Conservation (phyloP, 169 alveolate genomes). For the Plasmodium sp. region DNA sequence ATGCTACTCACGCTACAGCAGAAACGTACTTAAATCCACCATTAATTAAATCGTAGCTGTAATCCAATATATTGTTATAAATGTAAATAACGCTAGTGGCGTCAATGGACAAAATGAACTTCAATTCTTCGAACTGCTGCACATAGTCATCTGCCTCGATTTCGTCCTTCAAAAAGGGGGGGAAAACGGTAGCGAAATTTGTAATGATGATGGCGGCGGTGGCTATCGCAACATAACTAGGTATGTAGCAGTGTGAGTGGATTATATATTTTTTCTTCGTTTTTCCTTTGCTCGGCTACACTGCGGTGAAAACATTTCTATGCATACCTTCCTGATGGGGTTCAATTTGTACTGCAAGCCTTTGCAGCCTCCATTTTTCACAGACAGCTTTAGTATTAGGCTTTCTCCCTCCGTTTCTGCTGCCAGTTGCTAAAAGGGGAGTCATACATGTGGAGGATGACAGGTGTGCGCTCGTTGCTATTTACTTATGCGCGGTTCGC, state of each 20-base stretch:
- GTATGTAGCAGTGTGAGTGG: not conserved
- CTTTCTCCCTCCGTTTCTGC: not conserved
- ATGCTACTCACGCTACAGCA: not conserved
- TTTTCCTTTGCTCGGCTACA: not conserved
- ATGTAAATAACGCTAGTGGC: conserved; percentile 69
- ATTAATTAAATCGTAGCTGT: conserved; percentile 57
- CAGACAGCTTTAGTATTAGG: conserved; percentile 43
- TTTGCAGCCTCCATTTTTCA: conserved; percentile 72
- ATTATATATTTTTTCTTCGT: not conserved
- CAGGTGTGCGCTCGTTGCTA: not conserved
- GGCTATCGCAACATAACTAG: not conserved
- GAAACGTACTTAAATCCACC: conserved; percentile 75
- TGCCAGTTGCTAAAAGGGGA: conserved; percentile 57
- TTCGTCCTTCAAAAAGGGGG: conserved; percentile 25
- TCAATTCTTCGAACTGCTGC: conserved; percentile 65
- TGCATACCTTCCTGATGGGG: conserved; percentile 65
- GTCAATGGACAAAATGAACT: conserved; percentile 60
- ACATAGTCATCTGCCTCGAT: conserved; percentile 70
- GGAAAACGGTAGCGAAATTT: not conserved
- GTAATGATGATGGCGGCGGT: not conserved
- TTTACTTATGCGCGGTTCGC: not conserved
- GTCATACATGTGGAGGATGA: not conserved
- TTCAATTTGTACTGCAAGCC: conserved; percentile 65
- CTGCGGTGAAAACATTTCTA: not conserved
- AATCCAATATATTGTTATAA: conserved; percentile 61